phyloP scores from a whole-genome alignment of 2,329 filamentous ascomycete genomes.

The Paraphoma chrysanthemicola region DNA sequence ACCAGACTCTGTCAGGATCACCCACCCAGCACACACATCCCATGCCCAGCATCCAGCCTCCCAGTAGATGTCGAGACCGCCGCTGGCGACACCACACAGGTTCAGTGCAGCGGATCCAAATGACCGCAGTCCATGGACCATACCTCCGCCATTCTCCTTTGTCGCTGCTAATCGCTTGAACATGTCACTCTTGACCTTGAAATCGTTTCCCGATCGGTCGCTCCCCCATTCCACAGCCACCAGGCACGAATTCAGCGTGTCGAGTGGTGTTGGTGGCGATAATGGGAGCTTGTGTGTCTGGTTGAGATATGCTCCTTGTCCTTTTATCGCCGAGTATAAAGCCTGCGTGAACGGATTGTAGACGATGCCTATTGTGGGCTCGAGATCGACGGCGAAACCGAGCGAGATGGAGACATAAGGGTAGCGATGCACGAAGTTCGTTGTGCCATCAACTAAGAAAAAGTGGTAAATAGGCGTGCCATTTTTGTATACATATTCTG shows the following conservation, averaged over 20 bases:
- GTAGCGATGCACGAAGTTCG: conserved; percentile 81
- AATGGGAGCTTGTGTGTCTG: conserved; percentile 55
- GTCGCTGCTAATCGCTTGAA: conserved; percentile 63
- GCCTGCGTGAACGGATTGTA: conserved; percentile 79
- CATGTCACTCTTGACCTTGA: conserved; percentile 70
- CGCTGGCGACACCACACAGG: conserved; percentile 73
- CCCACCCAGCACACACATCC: conserved; percentile 85
- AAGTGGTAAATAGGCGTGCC: too few relatives aligned
- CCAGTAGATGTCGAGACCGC: conserved; percentile 78
- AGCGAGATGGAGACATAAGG: conserved; percentile 79
- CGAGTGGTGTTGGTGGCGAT: conserved; percentile 62
- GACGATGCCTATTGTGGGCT: conserved; percentile 74
- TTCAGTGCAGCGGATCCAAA: conserved; percentile 79
- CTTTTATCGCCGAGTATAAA: conserved; percentile 73
- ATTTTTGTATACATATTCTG: too few relatives aligned
- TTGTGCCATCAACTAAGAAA: conserved; percentile 70
- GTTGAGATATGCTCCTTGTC: conserved; percentile 66
- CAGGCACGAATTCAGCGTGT: conserved; percentile 67
- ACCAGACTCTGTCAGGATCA: conserved; percentile 76
- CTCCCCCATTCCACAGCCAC: conserved; percentile 78
- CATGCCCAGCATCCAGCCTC: conserved; percentile 85
- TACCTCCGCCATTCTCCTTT: conserved; percentile 70
- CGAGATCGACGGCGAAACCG: conserved; percentile 69
- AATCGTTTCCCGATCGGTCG: conserved; percentile 73
- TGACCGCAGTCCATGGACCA: conserved; percentile 77